These are phyloP conservation scores for Zygotorulaspora chibaensis DNA, from an alignment of 805 yeast genomes.

Conservation along the genomic window DNA sequence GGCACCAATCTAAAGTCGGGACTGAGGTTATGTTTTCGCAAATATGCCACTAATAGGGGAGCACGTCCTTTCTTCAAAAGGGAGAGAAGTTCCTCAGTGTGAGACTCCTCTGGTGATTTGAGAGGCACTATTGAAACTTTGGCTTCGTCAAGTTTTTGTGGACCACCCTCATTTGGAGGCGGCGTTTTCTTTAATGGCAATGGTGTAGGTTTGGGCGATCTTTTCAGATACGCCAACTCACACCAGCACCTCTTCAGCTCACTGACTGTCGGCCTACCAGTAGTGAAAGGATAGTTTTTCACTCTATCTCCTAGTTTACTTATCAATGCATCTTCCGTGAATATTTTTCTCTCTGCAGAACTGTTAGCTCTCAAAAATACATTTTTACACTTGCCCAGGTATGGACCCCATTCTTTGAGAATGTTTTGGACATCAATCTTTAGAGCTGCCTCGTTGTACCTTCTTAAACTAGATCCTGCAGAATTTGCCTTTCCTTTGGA, in stretches of 20 bases:
- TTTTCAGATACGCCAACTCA: slow-evolving; percentile 57
- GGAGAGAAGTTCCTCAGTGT: slow-evolving; percentile 53
- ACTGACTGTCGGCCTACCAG: slow-evolving; percentile 75
- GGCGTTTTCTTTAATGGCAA: slow-evolving; percentile 31
- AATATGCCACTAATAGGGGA: slow-evolving; percentile 61
- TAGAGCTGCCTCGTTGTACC: slow-evolving; percentile 84
- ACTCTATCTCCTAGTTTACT: slow-evolving; percentile 56
- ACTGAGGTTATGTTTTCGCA: slow-evolving; percentile 53
- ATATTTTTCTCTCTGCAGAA: slow-evolving; percentile 53
- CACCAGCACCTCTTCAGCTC: slow-evolving; percentile 86
- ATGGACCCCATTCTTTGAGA: slow-evolving; percentile 58
- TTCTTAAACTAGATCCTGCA: slow-evolving; percentile 86
- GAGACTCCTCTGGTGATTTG: slow-evolving; percentile 41
- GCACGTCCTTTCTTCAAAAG: slow-evolving; percentile 70
- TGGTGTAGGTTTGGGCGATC: slow-evolving; percentile 52
- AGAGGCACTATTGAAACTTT: slow-evolving; percentile 11
- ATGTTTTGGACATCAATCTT: slow-evolving; percentile 72
- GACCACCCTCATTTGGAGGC: slow-evolving; percentile 13
- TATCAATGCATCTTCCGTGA: slow-evolving; percentile 58
- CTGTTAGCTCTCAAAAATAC: slow-evolving; percentile 83
- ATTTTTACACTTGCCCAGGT: slow-evolving; percentile 56
- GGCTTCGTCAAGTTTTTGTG: slow-evolving; percentile 3
- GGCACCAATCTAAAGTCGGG: slow-evolving; percentile 58
- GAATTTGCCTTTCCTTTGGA: slow-evolving; percentile 94
- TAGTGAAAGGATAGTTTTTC: slow-evolving; percentile 78